Conservation (phyloP, 345 rosid genomes). For the Eucalyptus lansdowneana region DNA sequence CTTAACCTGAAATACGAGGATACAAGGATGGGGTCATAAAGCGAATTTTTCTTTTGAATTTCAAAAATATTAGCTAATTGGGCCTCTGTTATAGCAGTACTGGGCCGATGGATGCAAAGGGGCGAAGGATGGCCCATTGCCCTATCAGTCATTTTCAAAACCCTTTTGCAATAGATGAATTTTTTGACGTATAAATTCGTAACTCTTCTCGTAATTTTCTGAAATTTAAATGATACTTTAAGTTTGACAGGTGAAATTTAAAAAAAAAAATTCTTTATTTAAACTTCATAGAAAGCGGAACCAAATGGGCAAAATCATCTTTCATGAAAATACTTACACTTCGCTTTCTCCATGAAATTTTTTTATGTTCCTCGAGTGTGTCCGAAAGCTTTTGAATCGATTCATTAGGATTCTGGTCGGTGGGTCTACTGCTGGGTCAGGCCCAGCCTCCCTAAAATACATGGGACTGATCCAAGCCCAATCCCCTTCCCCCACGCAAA, state of each 20-base stretch:
- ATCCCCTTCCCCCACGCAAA: neutral
- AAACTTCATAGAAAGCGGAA: no score
- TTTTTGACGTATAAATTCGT: accelerated
- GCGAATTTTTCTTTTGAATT: neutral
- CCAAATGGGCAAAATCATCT: no score
- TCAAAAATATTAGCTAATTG: neutral
- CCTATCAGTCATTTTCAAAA: no score
- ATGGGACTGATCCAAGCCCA: neutral
- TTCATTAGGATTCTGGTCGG: neutral
- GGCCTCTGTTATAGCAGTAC: neutral
- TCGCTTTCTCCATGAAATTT: no score
- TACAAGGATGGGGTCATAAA: neutral
- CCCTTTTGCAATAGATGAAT: neutral
- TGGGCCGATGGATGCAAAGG: neutral
- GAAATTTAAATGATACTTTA: neutral
- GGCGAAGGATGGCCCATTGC: neutral
- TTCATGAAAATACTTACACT: no score
- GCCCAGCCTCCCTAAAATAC: neutral
- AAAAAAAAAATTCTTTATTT: neutral
- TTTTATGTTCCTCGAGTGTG: no score
- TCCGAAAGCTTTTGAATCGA: neutral
- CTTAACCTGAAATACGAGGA: neutral
- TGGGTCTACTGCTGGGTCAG: neutral
- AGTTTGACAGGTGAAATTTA: neutral
- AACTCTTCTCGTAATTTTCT: neutral